Evolutionary conservation across 139 green algal genomes (phyloP).

Genomic region (Volvox reticuliferus): DNA sequence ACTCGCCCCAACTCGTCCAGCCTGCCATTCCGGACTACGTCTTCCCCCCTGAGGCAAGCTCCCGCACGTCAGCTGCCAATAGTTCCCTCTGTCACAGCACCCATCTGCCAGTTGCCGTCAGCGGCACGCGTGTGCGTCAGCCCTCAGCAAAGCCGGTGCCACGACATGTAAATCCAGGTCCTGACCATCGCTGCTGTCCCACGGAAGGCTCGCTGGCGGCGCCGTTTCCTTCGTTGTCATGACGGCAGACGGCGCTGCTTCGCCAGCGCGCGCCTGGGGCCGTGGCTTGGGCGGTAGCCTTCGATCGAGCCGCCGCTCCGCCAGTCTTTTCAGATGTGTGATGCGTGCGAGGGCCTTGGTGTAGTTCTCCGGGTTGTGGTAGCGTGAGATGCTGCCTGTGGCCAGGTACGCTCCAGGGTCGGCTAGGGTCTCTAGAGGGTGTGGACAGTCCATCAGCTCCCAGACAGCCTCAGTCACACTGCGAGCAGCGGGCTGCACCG

Average conservation of each 20-base stretch:
- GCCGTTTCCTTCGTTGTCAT: not conserved
- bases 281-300: not conserved
- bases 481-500: not conserved
- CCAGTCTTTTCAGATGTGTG: conserved; percentile 43
- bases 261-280: not conserved
- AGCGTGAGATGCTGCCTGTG: conserved; percentile 88
- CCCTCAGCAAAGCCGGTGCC: not conserved
- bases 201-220: not conserved
- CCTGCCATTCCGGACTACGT: no score
- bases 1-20: no score
- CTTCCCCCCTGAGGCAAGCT: no score
- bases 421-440: conserved; percentile 94
- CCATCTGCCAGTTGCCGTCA: not conserved
- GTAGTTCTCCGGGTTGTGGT: conserved; percentile 99
- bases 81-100: no score
- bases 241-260: not conserved
- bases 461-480: conserved; percentile 73
- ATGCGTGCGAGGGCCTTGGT: conserved; percentile 63
- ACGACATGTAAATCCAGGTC: not conserved
- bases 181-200: conserved; percentile 21
- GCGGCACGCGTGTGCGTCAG: not conserved
- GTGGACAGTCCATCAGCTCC: conserved; percentile 91
- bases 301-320: not conserved
- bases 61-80: no score
- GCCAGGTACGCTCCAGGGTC: conserved; percentile 89